Evolutionary conservation across 148 eudicot genomes (phyloP), one percentile per base, ranked within the genome.

Genomic region (Diospyros lotus): DNA sequence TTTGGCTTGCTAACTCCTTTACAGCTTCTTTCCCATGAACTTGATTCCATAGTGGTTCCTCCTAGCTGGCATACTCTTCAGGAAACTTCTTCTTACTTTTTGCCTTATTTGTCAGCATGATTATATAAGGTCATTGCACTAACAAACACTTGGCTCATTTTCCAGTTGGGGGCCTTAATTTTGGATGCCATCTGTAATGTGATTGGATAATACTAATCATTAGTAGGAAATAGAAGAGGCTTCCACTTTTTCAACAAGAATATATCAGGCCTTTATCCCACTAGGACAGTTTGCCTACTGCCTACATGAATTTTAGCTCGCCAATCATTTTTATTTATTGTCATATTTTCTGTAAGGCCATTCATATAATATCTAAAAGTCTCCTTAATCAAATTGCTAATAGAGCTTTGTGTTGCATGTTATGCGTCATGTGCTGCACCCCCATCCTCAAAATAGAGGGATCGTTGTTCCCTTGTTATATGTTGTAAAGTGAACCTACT

Each of bases 391-490:
- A 66, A 66, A 39, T 46, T 9, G 40, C 53, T 66, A 46, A n/a
- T 18, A 67, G 44, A 68, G 63, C 72, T 68, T 68, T n/a, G 38
- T 12, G 58, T 52, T 68, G 72, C 28, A 68, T 51, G 17, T 17
- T 52, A 4, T 38, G 44, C 9, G 7, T 28, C 28, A 28, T 28
- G 28, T 28, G 28, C 28, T 28, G 28, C 28, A 28, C 28, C 28
- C 28, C 28, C 28, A 0, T 28, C 28, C 28, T 28, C 28, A 28
- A 28, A 28, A 28, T 28, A 0, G 28, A 28, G 28, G 28, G 28
- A 28, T 28, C 9, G 51, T 9, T 50, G 1, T 38, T 68, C 28
- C 28, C 8, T 14, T 48, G 58, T 2, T 51, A 67, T 68, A 51
- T 2, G 4, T 17, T 18, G 70, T 10, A 46, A 39, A 38, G 6